phyloP scores from a whole-genome alignment of 2,329 filamentous ascomycete species.

The Xylariaceae sp. region DNA sequence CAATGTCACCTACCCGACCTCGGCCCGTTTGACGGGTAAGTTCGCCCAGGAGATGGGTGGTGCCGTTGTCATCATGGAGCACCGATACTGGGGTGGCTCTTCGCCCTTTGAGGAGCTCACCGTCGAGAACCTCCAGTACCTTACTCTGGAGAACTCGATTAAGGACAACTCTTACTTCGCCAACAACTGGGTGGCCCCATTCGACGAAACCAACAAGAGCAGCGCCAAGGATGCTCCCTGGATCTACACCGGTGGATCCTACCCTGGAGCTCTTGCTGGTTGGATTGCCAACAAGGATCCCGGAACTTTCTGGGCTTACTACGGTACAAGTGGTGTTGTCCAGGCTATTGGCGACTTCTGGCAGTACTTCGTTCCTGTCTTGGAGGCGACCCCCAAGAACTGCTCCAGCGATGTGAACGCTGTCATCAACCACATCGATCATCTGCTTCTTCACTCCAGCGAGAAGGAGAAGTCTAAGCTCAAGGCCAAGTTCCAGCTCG shows the following conservation, averaged over 20 bases:
- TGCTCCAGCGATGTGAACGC: slow-evolving; percentile 48
- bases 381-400: slow-evolving; percentile 50
- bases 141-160: slow-evolving; percentile 39
- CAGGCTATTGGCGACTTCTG: slow-evolving; percentile 49
- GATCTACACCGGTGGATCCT: slow-evolving; percentile 51
- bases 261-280: slow-evolving; percentile 49
- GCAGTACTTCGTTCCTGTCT: slow-evolving; percentile 51
- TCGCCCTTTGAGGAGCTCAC: slow-evolving; percentile 35
- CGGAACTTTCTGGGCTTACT: slow-evolving; percentile 56
- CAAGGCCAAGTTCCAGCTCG: slow-evolving; percentile 47
- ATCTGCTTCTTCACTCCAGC: slow-evolving; percentile 37
- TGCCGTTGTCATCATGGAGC: slow-evolving; percentile 39
- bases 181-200: slow-evolving; percentile 43
- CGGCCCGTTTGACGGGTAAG: slow-evolving; percentile 35
- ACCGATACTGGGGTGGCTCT: slow-evolving; percentile 41
- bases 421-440: slow-evolving; percentile 50
- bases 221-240: slow-evolving; percentile 48
- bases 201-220: slow-evolving; percentile 42
- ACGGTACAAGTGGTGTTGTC: slow-evolving; percentile 51
- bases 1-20: slow-evolving; percentile 39
- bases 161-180: slow-evolving; percentile 40
- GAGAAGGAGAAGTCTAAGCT: slow-evolving; percentile 38
- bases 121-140: slow-evolving; percentile 35
- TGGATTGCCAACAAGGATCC: slow-evolving; percentile 48
- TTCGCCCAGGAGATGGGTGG: slow-evolving; percentile 38